These are phyloP conservation scores for Phytophthora tentaculata DNA, from an alignment of 352 stramenopile genomes.

Conservation along the genomic window DNA sequence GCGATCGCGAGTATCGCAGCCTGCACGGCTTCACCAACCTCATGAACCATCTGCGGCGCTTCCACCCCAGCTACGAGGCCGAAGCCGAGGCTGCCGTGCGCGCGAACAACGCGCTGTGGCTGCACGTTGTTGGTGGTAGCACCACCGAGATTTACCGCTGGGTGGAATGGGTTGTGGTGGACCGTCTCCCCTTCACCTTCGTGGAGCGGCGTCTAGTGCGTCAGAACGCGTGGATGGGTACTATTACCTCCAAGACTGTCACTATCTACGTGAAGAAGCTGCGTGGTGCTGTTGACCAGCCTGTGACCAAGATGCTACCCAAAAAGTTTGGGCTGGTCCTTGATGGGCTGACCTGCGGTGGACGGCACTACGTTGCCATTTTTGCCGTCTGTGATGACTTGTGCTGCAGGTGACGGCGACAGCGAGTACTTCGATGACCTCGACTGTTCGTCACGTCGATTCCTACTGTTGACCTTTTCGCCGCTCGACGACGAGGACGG, in stretches of 20 bases:
- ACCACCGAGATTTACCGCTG: neutral
- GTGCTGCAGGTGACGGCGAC: neutral
- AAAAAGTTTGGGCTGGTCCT: neutral
- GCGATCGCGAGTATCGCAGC: neutral
- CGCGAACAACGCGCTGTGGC: neutral
- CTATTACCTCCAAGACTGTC: neutral
- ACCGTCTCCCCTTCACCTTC: neutral
- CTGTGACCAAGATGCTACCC: neutral
- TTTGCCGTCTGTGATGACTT: neutral
- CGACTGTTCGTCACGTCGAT: neutral
- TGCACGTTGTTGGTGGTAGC: too few species aligned
- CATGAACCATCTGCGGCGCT: neutral
- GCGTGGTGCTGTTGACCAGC: neutral
- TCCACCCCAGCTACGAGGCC: neutral
- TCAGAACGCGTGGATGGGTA: neutral
- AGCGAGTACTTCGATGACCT: neutral
- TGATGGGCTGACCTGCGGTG: neutral
- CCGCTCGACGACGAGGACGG: conserved; percentile 18
- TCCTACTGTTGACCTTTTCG: conserved; percentile 9
- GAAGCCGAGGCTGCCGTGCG: neutral
- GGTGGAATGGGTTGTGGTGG: neutral
- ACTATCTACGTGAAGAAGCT: neutral
- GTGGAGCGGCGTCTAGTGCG: neutral
- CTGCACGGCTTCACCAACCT: neutral
- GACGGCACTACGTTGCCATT: neutral